Evolutionary conservation across 345 rosid genomes (phyloP).

Genomic region (Pistacia atlantica): DNA sequence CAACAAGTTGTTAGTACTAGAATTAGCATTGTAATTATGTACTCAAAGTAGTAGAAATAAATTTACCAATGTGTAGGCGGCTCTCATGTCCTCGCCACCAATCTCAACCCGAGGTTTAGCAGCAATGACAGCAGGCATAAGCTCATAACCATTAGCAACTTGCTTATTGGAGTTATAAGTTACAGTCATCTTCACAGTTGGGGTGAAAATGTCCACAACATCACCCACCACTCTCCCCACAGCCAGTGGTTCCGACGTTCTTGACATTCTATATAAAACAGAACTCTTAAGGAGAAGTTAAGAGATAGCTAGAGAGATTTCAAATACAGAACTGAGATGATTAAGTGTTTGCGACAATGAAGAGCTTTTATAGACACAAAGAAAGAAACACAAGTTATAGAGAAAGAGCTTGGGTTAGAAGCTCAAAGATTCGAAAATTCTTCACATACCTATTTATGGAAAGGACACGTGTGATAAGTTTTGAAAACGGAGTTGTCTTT

Average conservation of each 20-base stretch:
- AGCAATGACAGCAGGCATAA: slow-evolving; percentile 55
- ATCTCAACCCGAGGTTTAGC: slow-evolving; percentile 68
- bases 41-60: no score
- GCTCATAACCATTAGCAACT: slow-evolving; percentile 78
- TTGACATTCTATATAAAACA: slow-evolving; percentile 35
- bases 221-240: slow-evolving; percentile 81
- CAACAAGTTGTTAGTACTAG: background rate
- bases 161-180: slow-evolving; percentile 60
- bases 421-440: slow-evolving; percentile 34
- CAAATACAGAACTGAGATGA: background rate
- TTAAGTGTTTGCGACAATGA: background rate
- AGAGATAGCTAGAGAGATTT: background rate
- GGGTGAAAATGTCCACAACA: slow-evolving; percentile 67
- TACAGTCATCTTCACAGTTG: slow-evolving; percentile 60
- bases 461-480: slow-evolving; percentile 25
- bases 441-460: slow-evolving; percentile 21
- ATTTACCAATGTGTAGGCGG: slow-evolving; percentile 70
- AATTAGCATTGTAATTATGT: background rate
- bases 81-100: slow-evolving; percentile 77
- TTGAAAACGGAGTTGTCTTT: background rate
- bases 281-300: background rate
- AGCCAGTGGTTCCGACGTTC: slow-evolving; percentile 53
- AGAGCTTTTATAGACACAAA: slow-evolving; percentile 19
- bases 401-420: slow-evolving; percentile 21
- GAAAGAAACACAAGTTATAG: no score